Conservation (phyloP, 2,329 filamentous ascomycete genomes). For the Aaosphaeria pasadenensis region DNA sequence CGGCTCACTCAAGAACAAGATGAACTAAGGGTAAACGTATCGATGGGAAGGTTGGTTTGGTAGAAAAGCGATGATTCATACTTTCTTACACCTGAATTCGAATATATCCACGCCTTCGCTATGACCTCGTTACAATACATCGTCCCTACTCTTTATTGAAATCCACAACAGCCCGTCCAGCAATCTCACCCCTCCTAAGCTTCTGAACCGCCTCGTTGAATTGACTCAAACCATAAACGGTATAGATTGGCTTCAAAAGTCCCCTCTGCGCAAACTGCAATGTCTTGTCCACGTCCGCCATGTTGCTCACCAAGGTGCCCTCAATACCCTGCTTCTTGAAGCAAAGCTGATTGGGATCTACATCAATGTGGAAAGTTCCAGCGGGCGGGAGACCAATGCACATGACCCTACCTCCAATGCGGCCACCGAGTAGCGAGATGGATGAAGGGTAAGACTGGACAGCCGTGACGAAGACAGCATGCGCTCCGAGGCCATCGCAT, state of each 20-base stretch:
- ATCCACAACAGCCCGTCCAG: slow-evolving; percentile 53
- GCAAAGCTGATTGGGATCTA: slow-evolving; percentile 33
- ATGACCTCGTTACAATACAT: not conserved
- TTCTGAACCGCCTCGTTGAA: slow-evolving; percentile 53
- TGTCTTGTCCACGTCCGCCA: slow-evolving; percentile 47
- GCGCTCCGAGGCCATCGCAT: slow-evolving; percentile 36
- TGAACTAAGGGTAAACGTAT: too few relatives aligned
- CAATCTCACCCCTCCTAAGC: slow-evolving; percentile 49
- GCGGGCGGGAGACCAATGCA: slow-evolving; percentile 46
- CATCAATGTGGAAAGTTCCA: slow-evolving; percentile 26
- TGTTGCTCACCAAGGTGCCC: slow-evolving; percentile 44
- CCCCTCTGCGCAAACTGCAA: slow-evolving; percentile 51
- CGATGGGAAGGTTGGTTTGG: too few relatives aligned
- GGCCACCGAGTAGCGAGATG: slow-evolving; percentile 37
- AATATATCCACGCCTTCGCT: too few relatives aligned
- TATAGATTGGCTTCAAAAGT: slow-evolving; percentile 49
- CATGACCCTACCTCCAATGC: slow-evolving; percentile 53
- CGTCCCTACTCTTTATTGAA: slow-evolving; percentile 44
- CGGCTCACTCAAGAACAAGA: too few relatives aligned
- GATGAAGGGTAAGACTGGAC: slow-evolving; percentile 29
- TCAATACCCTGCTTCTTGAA: slow-evolving; percentile 34
- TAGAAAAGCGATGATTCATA: too few relatives aligned
- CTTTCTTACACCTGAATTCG: too few relatives aligned
- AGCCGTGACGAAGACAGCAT: slow-evolving; percentile 39
- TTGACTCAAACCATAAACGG: slow-evolving; percentile 46